Evolutionary conservation across 1,284 basidiomycete genomes (phyloP), one percentile per base, ranked within the genome.

Genomic region (Melampsora larici-populina): DNA sequence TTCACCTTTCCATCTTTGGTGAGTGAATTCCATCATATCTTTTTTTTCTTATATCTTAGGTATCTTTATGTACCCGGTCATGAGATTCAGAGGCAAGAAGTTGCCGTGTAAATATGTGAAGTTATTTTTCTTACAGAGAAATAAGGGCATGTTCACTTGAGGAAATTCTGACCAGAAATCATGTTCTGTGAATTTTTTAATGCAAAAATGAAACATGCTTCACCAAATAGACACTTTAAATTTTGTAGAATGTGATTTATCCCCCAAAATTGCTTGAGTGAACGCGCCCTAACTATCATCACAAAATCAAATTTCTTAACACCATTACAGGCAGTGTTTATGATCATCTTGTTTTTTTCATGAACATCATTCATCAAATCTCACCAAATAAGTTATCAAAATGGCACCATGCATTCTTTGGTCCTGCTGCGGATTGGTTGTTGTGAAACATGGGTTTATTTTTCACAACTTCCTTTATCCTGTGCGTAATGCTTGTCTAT

Each of bases 401-500:
- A 58, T n/a, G 21, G 8, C 26, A 24, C n/a, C 55, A 58, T 58
- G 26, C 3, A 5, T 58, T 58, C n/a, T 58, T 78, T 6, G 51
- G 63, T 55, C 76, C 76, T 6, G 76, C 68, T 9, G 46, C 68
- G 26, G 69, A 78, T n/a, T 71, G 68, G 26, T n/a, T 78, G n/a
- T 36, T 78, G 21, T 46, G 67, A 31, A 70, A 67, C 49, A 78
- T 78, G 76, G 76, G 76, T 26, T 49, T 78, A 2, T 78, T 78
- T 48, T 78, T 78, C 21, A 78, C 76, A 21, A 70, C 76, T 2
- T 78, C 76, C 15, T 78, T 78, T 36, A 71, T 78, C 46, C 26
- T 78, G 76, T 78, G 17, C 64, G 76, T 71, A 13, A 43, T 13
- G 40, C 40, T 43, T 11, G 40, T 43, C 40, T n/a, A n/a, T 9